These are phyloP conservation scores for Chrysanthemum seticuspe DNA, from an alignment of 129 eudicot species.

Conservation along the genomic window DNA sequence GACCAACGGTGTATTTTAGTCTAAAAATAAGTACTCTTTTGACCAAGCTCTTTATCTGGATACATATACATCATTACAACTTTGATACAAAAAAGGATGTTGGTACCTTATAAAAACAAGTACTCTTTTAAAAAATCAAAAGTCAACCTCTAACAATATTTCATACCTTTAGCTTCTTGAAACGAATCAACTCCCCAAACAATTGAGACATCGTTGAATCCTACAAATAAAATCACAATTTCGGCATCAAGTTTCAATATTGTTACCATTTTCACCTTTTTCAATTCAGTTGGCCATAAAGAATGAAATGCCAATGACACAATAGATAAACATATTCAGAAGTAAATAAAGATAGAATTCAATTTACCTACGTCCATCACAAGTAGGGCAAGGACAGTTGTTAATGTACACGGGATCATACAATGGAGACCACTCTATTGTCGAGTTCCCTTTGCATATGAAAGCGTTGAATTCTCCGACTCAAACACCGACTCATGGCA, in stretches of 20 bases:
- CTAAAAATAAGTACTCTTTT: neutral
- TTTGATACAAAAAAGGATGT: too few relatives aligned
- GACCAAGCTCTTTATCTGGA: too few relatives aligned
- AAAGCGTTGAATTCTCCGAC: too few relatives aligned
- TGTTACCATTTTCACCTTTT: neutral
- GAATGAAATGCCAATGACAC: slow-evolving; percentile 1
- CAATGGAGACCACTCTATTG: slow-evolving; percentile 80
- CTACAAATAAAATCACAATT: slow-evolving; percentile 35
- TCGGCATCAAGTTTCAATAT: neutral
- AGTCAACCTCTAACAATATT: too few relatives aligned
- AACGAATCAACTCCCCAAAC: too few relatives aligned
- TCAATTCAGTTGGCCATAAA: slow-evolving; percentile 6
- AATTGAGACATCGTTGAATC: slow-evolving; percentile 70
- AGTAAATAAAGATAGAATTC: neutral
- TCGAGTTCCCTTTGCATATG: slow-evolving; percentile 66
- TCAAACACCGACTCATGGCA: too few relatives aligned
- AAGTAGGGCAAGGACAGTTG: slow-evolving; percentile 87
- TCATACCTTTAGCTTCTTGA: too few relatives aligned
- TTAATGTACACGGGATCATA: slow-evolving; percentile 75
- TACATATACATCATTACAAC: too few relatives aligned
- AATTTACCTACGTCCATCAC: slow-evolving; percentile 75
- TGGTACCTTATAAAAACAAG: too few relatives aligned
- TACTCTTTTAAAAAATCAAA: too few relatives aligned
- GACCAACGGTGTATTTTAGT: too few relatives aligned
- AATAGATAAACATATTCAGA: neutral